These are phyloP conservation scores for Eucalyptus regnans DNA, from an alignment of 345 rosid genomes.

Conservation along the genomic window DNA sequence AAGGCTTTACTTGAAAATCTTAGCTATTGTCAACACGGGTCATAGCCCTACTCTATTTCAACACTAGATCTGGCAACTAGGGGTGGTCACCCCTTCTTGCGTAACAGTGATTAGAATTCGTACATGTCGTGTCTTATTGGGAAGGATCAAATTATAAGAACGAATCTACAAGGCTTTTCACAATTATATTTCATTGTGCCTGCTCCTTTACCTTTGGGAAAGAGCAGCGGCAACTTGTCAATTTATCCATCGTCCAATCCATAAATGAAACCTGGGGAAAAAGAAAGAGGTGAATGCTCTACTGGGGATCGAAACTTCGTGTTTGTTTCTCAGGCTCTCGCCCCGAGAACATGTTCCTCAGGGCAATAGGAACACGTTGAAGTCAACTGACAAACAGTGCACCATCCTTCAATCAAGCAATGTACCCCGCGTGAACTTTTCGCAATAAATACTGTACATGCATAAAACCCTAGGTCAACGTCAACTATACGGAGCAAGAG, in stretches of 20 bases:
- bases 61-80: not conserved
- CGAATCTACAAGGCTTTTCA: not conserved
- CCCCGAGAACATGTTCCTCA: not conserved
- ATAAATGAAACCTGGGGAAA: not conserved
- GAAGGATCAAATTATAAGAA: not conserved
- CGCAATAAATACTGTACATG: not conserved
- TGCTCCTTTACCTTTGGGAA: not conserved
- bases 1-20: rapidly evolving
- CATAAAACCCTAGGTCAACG: not conserved
- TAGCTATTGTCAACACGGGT: rapidly evolving
- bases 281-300: not conserved
- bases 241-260: not conserved
- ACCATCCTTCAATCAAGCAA: not conserved
- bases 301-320: not conserved
- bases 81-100: not conserved
- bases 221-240: not conserved
- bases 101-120: not conserved
- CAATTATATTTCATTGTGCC: not conserved
- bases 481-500: not conserved
- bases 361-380: not conserved
- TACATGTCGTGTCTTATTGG: not conserved
- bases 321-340: not conserved
- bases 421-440: not conserved
- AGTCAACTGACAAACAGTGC: not conserved
- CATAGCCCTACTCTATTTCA: not conserved